Base-by-base conservation (phyloP, 2,329 filamentous ascomycete species). In the Cladosporium velox region DNA sequence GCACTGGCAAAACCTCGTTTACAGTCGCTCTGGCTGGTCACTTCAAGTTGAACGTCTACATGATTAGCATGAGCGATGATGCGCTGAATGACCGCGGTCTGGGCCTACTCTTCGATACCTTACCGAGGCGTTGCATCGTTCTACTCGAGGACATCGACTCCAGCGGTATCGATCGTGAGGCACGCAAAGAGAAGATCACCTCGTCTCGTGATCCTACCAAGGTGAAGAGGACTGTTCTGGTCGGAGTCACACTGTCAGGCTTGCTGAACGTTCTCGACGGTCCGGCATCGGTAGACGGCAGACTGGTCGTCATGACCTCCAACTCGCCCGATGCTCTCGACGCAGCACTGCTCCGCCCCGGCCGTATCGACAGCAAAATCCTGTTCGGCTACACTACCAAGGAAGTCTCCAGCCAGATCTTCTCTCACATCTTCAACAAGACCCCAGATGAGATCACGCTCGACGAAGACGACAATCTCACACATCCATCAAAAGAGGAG, bases 231-330 rank as follows among this genome's bases (percentile, higher is more conserved):
- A 83, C 47, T 6, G 60, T 63, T 24, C 6, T 41, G 4, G 60
- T 63, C 32, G 60, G 60, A 14, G 47, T 94, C 51, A 72, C 71
- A 0, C 82, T 94, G 1, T 91, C 90, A 0, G 91, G 90, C 0
- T 83, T 94, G 0, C 83, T 95, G 63, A 94, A 95, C 76, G 89
- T 89, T 65, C 91, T 94, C 30, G 91, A 95, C 71, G 90, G 91
- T 64, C 90, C 92, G 1, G 89, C 89, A 1, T 90, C 87, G 1
- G 89, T 91, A 70, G 90, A 93, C 77, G 91, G 90, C 34, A 85
- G 90, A 59, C 85, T 93, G 11, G 84, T 93, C 6, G 87, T 93
- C 78, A 92, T 93, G 88, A 92, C 90, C 0, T 91, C 90, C 30
- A 93, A 93, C 77, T 85, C 87, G 66, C 88, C 88, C 4, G 88